These are phyloP conservation scores for Teunomyces atbi DNA, from an alignment of 805 yeast genomes.

Conservation along the genomic window DNA sequence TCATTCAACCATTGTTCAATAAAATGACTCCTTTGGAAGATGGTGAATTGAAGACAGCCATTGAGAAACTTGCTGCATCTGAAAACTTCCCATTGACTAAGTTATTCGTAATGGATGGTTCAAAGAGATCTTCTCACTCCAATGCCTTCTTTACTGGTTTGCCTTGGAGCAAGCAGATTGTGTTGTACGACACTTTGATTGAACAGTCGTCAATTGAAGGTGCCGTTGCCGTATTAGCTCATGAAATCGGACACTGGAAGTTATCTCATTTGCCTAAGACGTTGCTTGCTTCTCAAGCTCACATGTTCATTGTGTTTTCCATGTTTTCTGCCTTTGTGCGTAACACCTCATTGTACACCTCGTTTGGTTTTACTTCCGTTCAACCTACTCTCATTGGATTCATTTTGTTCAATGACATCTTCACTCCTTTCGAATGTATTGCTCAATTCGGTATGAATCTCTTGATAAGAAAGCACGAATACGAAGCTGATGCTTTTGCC, in stretches of 20 bases:
- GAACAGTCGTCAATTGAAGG: slow-evolving; percentile 73
- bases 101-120: slow-evolving; percentile 91
- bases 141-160: slow-evolving; percentile 95
- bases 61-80: slow-evolving; percentile 72
- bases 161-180: slow-evolving; percentile 97
- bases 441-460: slow-evolving; percentile 66
- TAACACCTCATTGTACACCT: slow-evolving; percentile 71
- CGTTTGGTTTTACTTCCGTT: slow-evolving; percentile 69
- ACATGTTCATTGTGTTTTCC: slow-evolving; percentile 63
- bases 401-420: slow-evolving; percentile 70
- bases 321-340: slow-evolving; percentile 77
- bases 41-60: slow-evolving; percentile 80
- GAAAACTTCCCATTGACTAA: slow-evolving; percentile 85
- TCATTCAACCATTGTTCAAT: slow-evolving; percentile 91
- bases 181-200: slow-evolving; percentile 86
- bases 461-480: slow-evolving; percentile 83
- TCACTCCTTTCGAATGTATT: slow-evolving; percentile 72
- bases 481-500: slow-evolving; percentile 90
- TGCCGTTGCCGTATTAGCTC: slow-evolving; percentile 94
- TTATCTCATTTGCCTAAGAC: slow-evolving; percentile 81
- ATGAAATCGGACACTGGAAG: slow-evolving; percentile 98
- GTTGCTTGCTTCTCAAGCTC: slow-evolving; percentile 62
- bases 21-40: slow-evolving; percentile 86
- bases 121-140: slow-evolving; percentile 93
- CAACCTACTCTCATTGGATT: slow-evolving; percentile 82